These are phyloP conservation scores for Pichia sporocuriosa DNA, from an alignment of 805 yeast genomes.

Conservation along the genomic window DNA sequence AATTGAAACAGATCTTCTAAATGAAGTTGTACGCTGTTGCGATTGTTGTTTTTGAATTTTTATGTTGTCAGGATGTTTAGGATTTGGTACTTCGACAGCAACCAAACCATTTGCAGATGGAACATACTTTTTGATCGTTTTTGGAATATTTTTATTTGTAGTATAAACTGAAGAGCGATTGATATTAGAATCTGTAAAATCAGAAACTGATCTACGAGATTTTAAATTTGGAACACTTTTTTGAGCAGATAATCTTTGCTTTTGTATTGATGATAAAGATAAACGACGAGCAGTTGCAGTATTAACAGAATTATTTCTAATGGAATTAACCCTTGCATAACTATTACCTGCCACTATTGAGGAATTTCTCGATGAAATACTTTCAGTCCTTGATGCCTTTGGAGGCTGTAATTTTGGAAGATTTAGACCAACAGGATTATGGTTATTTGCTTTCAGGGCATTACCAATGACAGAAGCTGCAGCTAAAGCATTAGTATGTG, in stretches of 20 bases:
- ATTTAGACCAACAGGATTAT: slow-evolving; percentile 26
- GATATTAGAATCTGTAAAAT: slow-evolving; percentile 6
- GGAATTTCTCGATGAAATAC: slow-evolving; percentile 5
- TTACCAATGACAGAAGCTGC: slow-evolving; percentile 55
- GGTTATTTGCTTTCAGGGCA: slow-evolving; percentile 35
- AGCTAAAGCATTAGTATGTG: slow-evolving; percentile 49
- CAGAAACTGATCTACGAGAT: slow-evolving; percentile 14
- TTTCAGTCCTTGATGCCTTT: slow-evolving; percentile 6
- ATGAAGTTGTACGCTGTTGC: too few relatives aligned
- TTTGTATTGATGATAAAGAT: slow-evolving; percentile 9
- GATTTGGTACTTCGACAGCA: slow-evolving; percentile 59
- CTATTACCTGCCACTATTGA: too few relatives aligned
- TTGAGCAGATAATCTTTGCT: slow-evolving; percentile 10
- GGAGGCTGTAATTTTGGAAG: slow-evolving; percentile 25
- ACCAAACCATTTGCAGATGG: slow-evolving; percentile 71
- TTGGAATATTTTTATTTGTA: slow-evolving; percentile 24
- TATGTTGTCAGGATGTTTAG: slow-evolving; percentile 14
- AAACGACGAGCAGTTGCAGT: slow-evolving; percentile 12
- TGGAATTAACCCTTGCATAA: not conserved
- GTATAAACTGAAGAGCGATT: too few relatives aligned
- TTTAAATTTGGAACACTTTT: slow-evolving; percentile 11
- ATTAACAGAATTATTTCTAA: slow-evolving; percentile 8
- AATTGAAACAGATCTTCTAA: slow-evolving; percentile 5
- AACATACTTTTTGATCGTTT: slow-evolving; percentile 59
- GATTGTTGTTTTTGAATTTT: not conserved